Conservation (phyloP, 179 eudicot species). For the Heliamphora pulchella region DNA sequence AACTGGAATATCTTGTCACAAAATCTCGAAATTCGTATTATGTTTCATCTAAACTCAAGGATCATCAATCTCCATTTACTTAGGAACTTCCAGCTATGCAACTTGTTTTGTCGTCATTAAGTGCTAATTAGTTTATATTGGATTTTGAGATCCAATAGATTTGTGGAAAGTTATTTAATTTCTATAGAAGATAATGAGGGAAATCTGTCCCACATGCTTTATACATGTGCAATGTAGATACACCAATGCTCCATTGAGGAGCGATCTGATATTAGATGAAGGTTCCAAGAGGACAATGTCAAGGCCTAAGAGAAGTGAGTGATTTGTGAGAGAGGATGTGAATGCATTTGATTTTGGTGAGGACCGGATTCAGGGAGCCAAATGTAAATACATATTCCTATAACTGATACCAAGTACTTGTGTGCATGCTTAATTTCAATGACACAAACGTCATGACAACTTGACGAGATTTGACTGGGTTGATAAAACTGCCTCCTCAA, state of each 20-base stretch:
- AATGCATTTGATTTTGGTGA: not conserved
- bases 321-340: not conserved
- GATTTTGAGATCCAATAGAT: not conserved
- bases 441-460: not conserved
- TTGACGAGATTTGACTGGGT: not conserved
- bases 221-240: not conserved
- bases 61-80: not conserved
- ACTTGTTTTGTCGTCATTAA: not conserved
- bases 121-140: not conserved
- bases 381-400: not conserved
- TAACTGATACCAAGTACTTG: not conserved
- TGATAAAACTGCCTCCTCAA: too few relatives aligned
- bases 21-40: not conserved
- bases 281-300: not conserved
- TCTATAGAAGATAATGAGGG: not conserved
- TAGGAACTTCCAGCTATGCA: not conserved
- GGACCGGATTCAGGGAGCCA: too few relatives aligned
- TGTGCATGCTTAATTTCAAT: not conserved
- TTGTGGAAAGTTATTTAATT: not conserved
- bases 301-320: not conserved
- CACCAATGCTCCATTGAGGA: not conserved
- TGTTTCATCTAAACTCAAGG: not conserved
- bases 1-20: not conserved
- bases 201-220: not conserved
- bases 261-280: not conserved